Evolutionary conservation across 192 early-diverging fungal species (phyloP), one percentile per base, ranked within the genome.

Genomic region (Coemansia erecta): DNA sequence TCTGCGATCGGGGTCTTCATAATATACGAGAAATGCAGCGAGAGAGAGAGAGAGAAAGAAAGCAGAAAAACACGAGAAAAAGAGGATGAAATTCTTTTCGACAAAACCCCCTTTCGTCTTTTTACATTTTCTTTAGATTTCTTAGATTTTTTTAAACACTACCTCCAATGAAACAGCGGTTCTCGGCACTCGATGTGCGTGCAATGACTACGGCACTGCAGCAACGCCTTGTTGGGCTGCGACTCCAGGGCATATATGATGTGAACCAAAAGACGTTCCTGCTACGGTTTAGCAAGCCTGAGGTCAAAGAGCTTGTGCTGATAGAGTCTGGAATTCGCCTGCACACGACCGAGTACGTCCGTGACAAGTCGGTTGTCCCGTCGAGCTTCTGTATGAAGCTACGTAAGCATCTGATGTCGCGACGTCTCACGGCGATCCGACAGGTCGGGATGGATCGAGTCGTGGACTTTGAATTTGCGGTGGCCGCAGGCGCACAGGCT

Each of bases 211-310:
- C 87, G 17, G 88, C 90, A 33, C 72, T 95, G 2, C 59, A 64
- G 43, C 61, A 77, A 55, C 75, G 84, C 56, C 66, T 96, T 18
- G 81, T 93, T 9, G 94, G 92, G 4, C 72, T 95, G 45, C 91
- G 97, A 8, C 79, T 98, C 15, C 91, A 94, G 67, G 97, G 97
- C 56, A 85, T 98, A n/a, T 98, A 98, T 72, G 95, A 97, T 80
- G 84, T 94, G 61, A 95, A 91, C 56, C 57, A 82, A 8, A 89
- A 90, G 70, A 97, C 94, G 49, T 92, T 90, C 63, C 80, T 98
- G 18, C 83, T 96, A 70, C 98, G 97, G 66, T 98, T 98, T 55
- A 86, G 92, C 59, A 86, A 88, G 77, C 89, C 90, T n/a, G 93
- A 95, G 55, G 53, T 69, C 59, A 97, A 97, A 58, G 90, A 94